phyloP scores from a whole-genome alignment of 371 early-diverging fungal species.

The Phascolomyces articulosus region DNA sequence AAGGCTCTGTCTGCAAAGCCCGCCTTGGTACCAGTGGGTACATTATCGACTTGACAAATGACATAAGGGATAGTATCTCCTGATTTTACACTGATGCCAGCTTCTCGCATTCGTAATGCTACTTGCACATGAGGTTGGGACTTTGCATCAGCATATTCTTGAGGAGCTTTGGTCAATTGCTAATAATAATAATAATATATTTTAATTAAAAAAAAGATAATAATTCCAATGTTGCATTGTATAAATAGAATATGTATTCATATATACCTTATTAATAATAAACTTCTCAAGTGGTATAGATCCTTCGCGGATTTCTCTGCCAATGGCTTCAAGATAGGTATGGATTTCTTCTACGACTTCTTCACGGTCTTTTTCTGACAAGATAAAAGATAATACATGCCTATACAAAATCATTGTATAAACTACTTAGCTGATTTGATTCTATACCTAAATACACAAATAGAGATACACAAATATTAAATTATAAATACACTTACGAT shows the following conservation, averaged over 20 bases:
- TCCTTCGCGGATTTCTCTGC: constrained; percentile 74
- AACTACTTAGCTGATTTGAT: too few species aligned
- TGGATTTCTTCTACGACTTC: constrained; percentile 81
- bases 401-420: constrained; percentile 30
- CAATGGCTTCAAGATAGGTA: constrained; percentile 69
- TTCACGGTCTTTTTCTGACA: constrained; percentile 76
- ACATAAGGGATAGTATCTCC: constrained; percentile 98
- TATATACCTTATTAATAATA: constrained; percentile 87
- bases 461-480: too few species aligned
- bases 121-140: constrained; percentile 98
- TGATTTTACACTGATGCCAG: constrained; percentile 71
- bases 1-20: constrained; percentile 82
- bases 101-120: constrained; percentile 82
- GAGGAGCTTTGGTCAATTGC: constrained; percentile 92
- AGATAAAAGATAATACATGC: constrained; percentile 78
- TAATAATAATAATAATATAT: constrained; percentile 20
- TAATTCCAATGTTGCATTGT: neutral
- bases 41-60: constrained; percentile 77
- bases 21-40: constrained; percentile 35
- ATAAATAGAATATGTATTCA: neutral
- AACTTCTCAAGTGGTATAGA: constrained; percentile 83
- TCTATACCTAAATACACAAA: too few species aligned
- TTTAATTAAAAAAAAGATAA: neutral
- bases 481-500: too few species aligned
- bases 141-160: constrained; percentile 90